Evolutionary conservation across 2,329 filamentous ascomycete genomes (phyloP).

Genomic region (Ophiocordyceps camponoti-saundersi): DNA sequence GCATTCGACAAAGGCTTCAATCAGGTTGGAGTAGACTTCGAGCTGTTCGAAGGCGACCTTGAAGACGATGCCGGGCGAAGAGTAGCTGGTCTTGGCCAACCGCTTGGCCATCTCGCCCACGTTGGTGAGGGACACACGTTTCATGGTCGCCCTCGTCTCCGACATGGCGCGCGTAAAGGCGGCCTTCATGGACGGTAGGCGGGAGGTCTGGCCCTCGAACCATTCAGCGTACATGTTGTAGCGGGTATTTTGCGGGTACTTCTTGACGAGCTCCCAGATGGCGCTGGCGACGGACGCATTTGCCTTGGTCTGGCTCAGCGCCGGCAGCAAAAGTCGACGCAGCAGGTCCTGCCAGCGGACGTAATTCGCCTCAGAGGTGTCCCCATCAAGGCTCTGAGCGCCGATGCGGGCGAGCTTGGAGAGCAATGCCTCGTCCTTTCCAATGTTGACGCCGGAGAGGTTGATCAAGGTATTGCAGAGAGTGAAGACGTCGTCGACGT

Average conservation of each 20-base stretch:
- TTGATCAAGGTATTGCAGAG: conserved; percentile 75
- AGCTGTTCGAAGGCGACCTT: conserved; percentile 77
- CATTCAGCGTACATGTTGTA: conserved; percentile 91
- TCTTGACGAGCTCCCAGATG: conserved; percentile 66
- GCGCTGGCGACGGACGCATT: conserved; percentile 78
- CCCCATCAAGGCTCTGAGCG: conserved; percentile 52
- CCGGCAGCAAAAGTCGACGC: conserved; percentile 69
- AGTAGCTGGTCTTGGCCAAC: conserved; percentile 81
- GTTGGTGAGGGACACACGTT: conserved; percentile 78
- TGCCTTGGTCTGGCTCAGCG: conserved; percentile 68
- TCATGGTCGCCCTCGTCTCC: conserved; percentile 74
- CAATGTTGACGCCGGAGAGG: conserved; percentile 75
- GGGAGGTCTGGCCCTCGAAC: conserved; percentile 65
- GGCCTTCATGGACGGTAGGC: conserved; percentile 57
- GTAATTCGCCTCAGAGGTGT: conserved; percentile 52
- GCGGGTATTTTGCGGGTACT: conserved; percentile 58
- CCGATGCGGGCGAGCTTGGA: conserved; percentile 79
- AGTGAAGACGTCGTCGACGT: conserved; percentile 76
- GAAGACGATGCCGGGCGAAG: conserved; percentile 84
- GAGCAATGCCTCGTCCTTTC: conserved; percentile 61
- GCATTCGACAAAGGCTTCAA: conserved; percentile 87
- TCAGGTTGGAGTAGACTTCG: conserved; percentile 87
- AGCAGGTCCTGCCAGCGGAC: conserved; percentile 73
- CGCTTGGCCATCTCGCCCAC: conserved; percentile 71
- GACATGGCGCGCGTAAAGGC: conserved; percentile 62